Base-by-base conservation (phyloP, 2,329 filamentous ascomycete genomes). In the Pseudogymnoascus sp. region DNA sequence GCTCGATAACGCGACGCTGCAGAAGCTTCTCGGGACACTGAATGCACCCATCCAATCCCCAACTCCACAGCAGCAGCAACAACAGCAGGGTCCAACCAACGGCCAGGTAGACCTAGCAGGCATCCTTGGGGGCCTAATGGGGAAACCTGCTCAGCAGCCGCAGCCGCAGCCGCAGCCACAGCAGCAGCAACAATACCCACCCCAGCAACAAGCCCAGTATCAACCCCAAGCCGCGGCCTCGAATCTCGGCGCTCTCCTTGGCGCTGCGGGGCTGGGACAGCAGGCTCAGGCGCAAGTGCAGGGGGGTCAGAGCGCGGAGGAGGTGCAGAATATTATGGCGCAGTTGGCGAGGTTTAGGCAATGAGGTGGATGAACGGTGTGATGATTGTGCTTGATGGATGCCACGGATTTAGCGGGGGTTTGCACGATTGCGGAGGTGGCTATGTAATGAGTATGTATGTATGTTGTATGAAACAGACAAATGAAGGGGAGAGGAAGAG, bases 321-420 rank as follows among this genome's bases (percentile, higher is more conserved):
- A 84, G 60, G 79, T 91, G 67, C 82, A 87, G 70, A 87, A 89
- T 67, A 89, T 91, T 59, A 88, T 91, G 82, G 85, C 86, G 12
- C 85, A 89, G 67, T 75, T 91, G 62, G 82, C 86, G 54, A 83
- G 81, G 66, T 87, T 83, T 68, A 79, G 85, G 64, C 81, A 85
- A 69, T 84, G 62, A 64, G 41, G 22, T 0, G 41, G 41, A 6
- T n/a, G 22, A 50, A 16, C 6, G 30, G 41, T 30, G 41, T 2
- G 22, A 30, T 4, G n/a, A n/a, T n/a, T 30, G 22, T 22, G 41
- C 30, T 50, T 30, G 14, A 50, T 50, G 41, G 41, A 16, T 50
- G 14, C 7, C 22, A 30, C 22, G 41, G 14, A 3, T 30, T 50
- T 50, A 50, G 41, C 41, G 22, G 8, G 14, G 12, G 12, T 16